These are phyloP conservation scores for Aaosphaeria pasadenensis DNA, from an alignment of 2,329 filamentous ascomycete genomes.

Conservation along the genomic window DNA sequence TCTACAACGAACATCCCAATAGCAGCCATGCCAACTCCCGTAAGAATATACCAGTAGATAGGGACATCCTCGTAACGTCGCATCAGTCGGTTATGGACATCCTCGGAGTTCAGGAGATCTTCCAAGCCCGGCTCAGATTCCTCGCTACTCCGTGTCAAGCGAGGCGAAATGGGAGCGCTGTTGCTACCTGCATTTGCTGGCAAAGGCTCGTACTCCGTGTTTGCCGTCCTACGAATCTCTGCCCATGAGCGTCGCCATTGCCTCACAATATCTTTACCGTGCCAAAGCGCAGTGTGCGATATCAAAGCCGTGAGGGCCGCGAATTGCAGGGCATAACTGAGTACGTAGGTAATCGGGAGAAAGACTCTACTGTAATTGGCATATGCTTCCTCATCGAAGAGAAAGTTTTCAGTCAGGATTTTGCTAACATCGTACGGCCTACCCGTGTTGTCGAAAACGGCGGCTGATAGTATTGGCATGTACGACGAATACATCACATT, in stretches of 20 bases:
- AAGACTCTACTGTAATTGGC: constrained; percentile 80
- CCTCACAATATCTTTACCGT: constrained; percentile 75
- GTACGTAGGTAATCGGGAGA: constrained; percentile 79
- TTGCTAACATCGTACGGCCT: constrained; percentile 76
- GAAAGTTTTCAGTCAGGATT: constrained; percentile 73
- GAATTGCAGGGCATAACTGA: constrained; percentile 85
- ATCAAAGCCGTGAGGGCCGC: constrained; percentile 76
- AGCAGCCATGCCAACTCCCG: constrained; percentile 71
- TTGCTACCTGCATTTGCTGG: constrained; percentile 32
- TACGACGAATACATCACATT: constrained; percentile 80
- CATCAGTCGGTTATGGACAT: constrained; percentile 85
- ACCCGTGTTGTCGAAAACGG: constrained; percentile 83
- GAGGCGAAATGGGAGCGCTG: constrained; percentile 16
- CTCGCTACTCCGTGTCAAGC: constrained; percentile 22
- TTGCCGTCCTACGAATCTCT: constrained; percentile 50
- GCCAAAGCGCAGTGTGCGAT: constrained; percentile 80
- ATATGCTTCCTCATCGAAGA: constrained; percentile 76
- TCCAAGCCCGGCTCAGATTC: constrained; percentile 40
- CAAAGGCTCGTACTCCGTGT: constrained; percentile 33
- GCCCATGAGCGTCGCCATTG: constrained; percentile 70
- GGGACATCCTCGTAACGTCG: constrained; percentile 77
- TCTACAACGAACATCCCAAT: constrained; percentile 83
- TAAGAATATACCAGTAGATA: constrained; percentile 74
- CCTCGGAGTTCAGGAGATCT: constrained; percentile 65
- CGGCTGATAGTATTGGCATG: constrained; percentile 80